Evolutionary conservation across 768 basidiomycete species (phyloP).

Genomic region (Cyclocybe cylindracea): DNA sequence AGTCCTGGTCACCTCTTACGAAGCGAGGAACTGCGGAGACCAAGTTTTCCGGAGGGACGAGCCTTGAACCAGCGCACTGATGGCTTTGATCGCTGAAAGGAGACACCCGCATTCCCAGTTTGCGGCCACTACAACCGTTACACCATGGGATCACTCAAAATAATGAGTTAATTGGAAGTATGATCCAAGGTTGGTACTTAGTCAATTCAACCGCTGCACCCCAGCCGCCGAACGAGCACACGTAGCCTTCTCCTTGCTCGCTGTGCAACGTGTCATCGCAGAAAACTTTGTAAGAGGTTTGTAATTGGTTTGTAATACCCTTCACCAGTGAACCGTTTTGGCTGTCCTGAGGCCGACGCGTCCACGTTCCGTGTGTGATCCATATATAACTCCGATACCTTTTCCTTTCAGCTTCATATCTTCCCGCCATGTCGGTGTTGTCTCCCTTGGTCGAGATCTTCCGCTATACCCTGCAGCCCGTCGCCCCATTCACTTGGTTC

Average conservation of each 20-base stretch:
- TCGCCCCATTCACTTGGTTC: slow-evolving; percentile 71
- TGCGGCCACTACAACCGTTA: slow-evolving; percentile 83
- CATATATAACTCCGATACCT: not conserved
- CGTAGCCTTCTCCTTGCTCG: no score
- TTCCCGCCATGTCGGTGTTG: slow-evolving; percentile 33
- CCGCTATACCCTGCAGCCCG: slow-evolving; percentile 53
- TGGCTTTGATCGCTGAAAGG: slow-evolving; percentile 57
- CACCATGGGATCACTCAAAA: slow-evolving; percentile 40
- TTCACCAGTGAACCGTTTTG: no score
- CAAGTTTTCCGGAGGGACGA: slow-evolving; percentile 95
- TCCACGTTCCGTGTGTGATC: not conserved
- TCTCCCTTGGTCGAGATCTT: slow-evolving; percentile 51
- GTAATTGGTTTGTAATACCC: no score
- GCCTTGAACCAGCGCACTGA: slow-evolving; percentile 92
- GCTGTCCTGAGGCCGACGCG: no score
- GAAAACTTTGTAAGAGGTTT: no score
- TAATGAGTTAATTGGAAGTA: no score
- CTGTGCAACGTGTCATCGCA: no score
- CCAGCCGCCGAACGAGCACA: no score
- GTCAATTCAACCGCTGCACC: no score
- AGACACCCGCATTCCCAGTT: slow-evolving; percentile 79
- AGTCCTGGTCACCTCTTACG: slow-evolving; percentile 63
- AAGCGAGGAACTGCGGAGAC: slow-evolving; percentile 68
- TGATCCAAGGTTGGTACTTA: no score
- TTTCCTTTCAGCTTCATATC: slow-evolving; percentile 4